Conservation (phyloP, 1,284 basidiomycete genomes). For the Acaromyces ingoldii region DNA sequence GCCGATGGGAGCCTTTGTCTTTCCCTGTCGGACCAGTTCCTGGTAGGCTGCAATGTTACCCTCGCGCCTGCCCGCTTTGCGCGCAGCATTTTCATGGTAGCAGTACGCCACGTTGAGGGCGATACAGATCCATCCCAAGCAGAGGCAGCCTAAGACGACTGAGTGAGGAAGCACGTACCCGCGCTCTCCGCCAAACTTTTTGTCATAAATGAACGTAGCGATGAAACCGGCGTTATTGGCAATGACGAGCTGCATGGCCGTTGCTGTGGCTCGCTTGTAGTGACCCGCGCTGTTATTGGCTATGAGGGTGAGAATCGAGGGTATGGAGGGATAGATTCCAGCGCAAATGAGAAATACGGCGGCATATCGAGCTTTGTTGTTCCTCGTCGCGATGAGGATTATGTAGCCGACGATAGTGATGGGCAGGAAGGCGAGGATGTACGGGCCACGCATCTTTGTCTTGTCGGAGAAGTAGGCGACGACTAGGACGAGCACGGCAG, state of each 20-base stretch:
- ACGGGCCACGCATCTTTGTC: slow-evolving; percentile 44
- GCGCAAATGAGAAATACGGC: slow-evolving; percentile 45
- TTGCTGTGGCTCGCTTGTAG: slow-evolving; percentile 47
- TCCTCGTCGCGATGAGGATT: slow-evolving; percentile 29
- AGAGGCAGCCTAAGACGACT: slow-evolving; percentile 43
- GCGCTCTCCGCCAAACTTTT: slow-evolving; percentile 24
- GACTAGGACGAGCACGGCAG: slow-evolving; percentile 45
- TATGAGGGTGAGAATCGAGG: slow-evolving; percentile 39
- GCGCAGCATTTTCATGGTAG: slow-evolving; percentile 28
- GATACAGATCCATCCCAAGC: slow-evolving; percentile 41
- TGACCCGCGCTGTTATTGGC: slow-evolving; percentile 42
- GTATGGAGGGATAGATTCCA: slow-evolving; percentile 43
- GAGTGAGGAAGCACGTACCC: slow-evolving; percentile 42
- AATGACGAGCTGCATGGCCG: slow-evolving; percentile 49
- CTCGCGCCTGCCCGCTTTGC: slow-evolving; percentile 26
- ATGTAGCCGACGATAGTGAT: slow-evolving; percentile 49
- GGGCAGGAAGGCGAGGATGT: slow-evolving; percentile 48
- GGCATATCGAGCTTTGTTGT: slow-evolving; percentile 35
- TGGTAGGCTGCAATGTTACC: slow-evolving; percentile 25
- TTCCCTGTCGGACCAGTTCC: slow-evolving; percentile 21
- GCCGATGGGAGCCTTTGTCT: slow-evolving; percentile 34
- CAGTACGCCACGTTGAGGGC: slow-evolving; percentile 32
- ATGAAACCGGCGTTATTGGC: slow-evolving; percentile 50
- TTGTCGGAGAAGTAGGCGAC: slow-evolving; percentile 51
- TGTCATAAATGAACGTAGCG: slow-evolving; percentile 48